phyloP scores from a whole-genome alignment of 2,329 filamentous ascomycete genomes.

The Paecilomyces dactylethromorphus region DNA sequence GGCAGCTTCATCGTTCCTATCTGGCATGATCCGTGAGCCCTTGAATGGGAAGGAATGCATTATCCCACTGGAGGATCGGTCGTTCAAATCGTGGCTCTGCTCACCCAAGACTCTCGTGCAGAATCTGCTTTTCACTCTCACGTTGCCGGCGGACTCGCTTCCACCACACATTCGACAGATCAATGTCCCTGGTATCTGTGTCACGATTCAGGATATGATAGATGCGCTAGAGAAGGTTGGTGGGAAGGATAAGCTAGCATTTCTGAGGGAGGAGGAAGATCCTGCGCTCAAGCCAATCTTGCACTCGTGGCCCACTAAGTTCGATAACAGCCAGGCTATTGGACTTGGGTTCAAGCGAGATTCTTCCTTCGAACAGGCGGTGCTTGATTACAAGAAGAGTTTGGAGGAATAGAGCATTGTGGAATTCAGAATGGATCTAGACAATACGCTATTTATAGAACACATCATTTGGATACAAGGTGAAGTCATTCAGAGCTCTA shows the following conservation, averaged over 20 bases:
- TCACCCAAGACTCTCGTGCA: conserved; percentile 47
- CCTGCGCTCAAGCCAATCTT: conserved; percentile 47
- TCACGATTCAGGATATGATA: conserved; percentile 51
- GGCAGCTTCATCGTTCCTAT: conserved; percentile 58
- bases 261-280: conserved; percentile 48
- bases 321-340: conserved; percentile 47
- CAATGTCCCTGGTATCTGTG: conserved; percentile 50
- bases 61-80: conserved; percentile 45
- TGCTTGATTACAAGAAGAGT: conserved; percentile 49
- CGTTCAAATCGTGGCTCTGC: conserved; percentile 49
- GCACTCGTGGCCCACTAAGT: conserved; percentile 50
- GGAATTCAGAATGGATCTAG: not conserved
- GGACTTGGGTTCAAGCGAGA: conserved; percentile 48
- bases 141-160: conserved; percentile 34
- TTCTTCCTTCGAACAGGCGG: conserved; percentile 47
- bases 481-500: not conserved
- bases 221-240: conserved; percentile 50
- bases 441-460: not conserved
- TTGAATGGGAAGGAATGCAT: conserved; percentile 49
- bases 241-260: conserved; percentile 44
- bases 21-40: conserved; percentile 58
- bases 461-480: not conserved
- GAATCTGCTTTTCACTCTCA: conserved; percentile 48
- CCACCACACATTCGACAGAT: conserved; percentile 44
- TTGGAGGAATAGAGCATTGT: conserved; percentile 9